phyloP scores from a whole-genome alignment of 441 rosid genomes.

The Bocquillonia castaneifolia region DNA sequence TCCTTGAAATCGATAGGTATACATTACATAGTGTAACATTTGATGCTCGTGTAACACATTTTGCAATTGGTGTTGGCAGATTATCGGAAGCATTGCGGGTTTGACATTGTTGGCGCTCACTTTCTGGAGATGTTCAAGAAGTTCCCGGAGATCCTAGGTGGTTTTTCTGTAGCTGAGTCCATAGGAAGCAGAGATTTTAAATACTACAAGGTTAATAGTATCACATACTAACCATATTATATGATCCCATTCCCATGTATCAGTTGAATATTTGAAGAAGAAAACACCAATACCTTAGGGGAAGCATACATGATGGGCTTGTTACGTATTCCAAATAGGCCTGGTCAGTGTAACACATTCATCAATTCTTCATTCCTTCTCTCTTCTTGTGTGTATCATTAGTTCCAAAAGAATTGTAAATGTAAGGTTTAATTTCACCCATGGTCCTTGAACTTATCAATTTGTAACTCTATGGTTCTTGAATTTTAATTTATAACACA shows the following conservation, averaged over 20 bases:
- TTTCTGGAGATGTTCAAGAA: constrained; percentile 71
- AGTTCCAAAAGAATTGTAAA: no score
- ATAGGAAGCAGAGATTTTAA: not conserved
- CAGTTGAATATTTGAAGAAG: not conserved
- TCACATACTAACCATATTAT: no score
- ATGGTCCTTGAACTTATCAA: no score
- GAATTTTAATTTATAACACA: no score
- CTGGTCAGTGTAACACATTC: not conserved
- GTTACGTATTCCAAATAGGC: no score
- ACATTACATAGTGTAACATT: no score
- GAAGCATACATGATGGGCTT: not conserved
- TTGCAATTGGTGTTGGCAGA: constrained; percentile 33
- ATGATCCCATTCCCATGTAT: no score
- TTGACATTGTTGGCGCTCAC: constrained; percentile 43
- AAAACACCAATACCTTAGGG: constrained; percentile 1
- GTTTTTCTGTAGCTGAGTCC: not conserved
- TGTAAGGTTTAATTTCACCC: no score
- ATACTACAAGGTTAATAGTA: no score
- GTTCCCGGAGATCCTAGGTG: constrained; percentile 28
- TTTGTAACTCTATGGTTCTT: no score
- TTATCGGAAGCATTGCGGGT: constrained; percentile 55
- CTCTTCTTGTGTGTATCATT: no score
- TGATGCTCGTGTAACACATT: not conserved
- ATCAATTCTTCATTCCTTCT: not conserved
- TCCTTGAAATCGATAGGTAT: no score